Conservation (phyloP, 495 filamentous ascomycete species). For the Podospora fimiseda region DNA sequence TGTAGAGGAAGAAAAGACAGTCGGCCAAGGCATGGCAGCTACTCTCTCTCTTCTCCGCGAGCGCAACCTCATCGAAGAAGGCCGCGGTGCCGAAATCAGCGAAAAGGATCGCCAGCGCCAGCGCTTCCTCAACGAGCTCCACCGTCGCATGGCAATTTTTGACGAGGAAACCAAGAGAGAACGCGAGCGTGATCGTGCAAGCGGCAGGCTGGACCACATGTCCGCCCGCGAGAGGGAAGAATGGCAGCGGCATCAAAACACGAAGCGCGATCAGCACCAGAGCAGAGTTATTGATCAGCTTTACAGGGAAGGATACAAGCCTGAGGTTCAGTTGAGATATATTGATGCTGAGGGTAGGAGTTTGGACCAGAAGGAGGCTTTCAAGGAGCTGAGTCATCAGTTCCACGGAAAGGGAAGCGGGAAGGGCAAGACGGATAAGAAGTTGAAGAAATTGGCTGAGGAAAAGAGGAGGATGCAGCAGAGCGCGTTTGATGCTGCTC, state of each 20-base stretch:
- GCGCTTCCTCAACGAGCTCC: conserved; percentile 75
- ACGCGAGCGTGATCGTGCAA: conserved; percentile 78
- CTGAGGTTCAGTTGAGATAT: conserved; percentile 83
- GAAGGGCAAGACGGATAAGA: conserved; percentile 97
- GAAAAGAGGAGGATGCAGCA: conserved; percentile 81
- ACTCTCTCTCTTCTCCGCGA: conserved; percentile 75
- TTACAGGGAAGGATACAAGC: conserved; percentile 82
- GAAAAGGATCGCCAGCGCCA: conserved; percentile 67
- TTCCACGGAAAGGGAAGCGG: conserved; percentile 98
- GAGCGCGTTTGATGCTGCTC: conserved; percentile 73
- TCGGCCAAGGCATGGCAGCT: conserved; percentile 72
- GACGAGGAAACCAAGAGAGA: conserved; percentile 74
- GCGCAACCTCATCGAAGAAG: conserved; percentile 67
- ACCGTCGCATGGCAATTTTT: conserved; percentile 61
- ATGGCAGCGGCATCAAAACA: conserved; percentile 78
- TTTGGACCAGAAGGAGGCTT: conserved; percentile 92
- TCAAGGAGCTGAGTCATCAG: conserved; percentile 81
- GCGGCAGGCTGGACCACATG: conserved; percentile 78
- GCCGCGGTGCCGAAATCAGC: conserved; percentile 56
- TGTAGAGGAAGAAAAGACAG: conserved; percentile 74
- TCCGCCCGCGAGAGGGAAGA: conserved; percentile 86
- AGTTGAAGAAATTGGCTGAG: conserved; percentile 92
- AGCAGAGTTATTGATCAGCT: conserved; percentile 73
- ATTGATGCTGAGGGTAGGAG: conserved; percentile 77
- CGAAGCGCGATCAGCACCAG: conserved; percentile 73